Evolutionary conservation across 2,329 filamentous ascomycete genomes (phyloP).

Genomic region (Trichoderma sp.): DNA sequence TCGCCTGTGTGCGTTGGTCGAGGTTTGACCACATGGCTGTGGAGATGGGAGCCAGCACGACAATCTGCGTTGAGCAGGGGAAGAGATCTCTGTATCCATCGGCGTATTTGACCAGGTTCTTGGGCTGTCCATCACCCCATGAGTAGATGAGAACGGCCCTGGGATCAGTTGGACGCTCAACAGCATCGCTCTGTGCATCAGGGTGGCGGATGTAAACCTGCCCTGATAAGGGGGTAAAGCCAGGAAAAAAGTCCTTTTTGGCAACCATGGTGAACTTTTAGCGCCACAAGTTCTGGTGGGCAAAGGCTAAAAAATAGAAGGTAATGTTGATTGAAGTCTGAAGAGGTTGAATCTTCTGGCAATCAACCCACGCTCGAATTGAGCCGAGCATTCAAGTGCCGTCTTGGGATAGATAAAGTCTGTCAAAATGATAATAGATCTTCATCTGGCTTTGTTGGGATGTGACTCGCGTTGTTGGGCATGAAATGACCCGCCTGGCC

Average conservation of each 20-base stretch:
- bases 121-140: conserved; percentile 61
- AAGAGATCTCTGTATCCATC: conserved; percentile 56
- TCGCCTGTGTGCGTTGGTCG: conserved; percentile 47
- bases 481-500: conserved; percentile 19
- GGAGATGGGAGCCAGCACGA: conserved; percentile 55
- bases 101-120: conserved; percentile 60
- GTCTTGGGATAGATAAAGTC: conserved; percentile 7
- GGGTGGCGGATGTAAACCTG: conserved; percentile 52
- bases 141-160: conserved; percentile 57
- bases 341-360: conserved; percentile 19
- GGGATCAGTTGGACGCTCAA: conserved; percentile 41
- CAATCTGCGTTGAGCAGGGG: conserved; percentile 54
- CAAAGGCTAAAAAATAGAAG: neutral
- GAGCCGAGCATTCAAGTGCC: neutral
- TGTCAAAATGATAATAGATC: conserved; percentile 1
- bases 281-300: neutral
- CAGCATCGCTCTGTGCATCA: conserved; percentile 29
- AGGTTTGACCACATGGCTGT: conserved; percentile 51
- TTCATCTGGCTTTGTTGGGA: conserved; percentile 22
- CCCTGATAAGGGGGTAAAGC: conserved; percentile 52
- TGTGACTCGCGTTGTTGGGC: conserved; percentile 22
- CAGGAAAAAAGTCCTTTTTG: conserved; percentile 40
- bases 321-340: neutral
- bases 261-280: neutral
- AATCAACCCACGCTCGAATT: neutral